Conservation (phyloP, 345 rosid genomes). For the Excoecaria agallocha region DNA sequence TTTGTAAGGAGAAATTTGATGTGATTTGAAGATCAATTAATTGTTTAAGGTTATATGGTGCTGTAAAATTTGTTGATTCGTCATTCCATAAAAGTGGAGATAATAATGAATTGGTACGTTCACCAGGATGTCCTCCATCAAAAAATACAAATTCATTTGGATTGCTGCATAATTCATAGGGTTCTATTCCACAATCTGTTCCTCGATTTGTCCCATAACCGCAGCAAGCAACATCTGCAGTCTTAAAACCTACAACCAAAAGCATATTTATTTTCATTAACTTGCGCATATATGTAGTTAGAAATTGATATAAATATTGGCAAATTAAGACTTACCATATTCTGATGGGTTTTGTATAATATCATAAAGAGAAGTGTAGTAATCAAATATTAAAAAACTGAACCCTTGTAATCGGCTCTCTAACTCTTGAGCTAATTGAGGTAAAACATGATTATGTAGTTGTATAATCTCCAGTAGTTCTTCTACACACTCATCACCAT, state of each 20-base stretch:
- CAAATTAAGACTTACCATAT: constrained; percentile 5
- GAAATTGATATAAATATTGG: neutral
- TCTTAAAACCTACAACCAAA: neutral
- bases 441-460: constrained; percentile 28
- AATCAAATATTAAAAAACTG: constrained; percentile 31
- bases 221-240: neutral
- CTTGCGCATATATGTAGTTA: no score
- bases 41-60: neutral
- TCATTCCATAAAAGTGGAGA: neutral
- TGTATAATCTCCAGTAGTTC: constrained; percentile 11
- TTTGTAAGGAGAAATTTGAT: neutral
- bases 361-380: constrained; percentile 22
- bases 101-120: neutral
- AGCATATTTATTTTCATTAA: neutral
- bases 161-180: constrained; percentile 8
- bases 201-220: neutral
- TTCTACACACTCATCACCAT: constrained; percentile 18
- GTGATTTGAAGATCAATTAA: neutral
- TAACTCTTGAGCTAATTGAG: neutral
- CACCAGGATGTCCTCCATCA: constrained; percentile 21
- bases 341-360: constrained; percentile 7
- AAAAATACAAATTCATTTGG: constrained; percentile 16
- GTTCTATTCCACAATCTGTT: neutral
- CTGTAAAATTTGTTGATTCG: neutral
- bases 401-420: constrained; percentile 24